Base-by-base conservation (phyloP, 805 yeast genomes). In the Lipomyces orientalis region DNA sequence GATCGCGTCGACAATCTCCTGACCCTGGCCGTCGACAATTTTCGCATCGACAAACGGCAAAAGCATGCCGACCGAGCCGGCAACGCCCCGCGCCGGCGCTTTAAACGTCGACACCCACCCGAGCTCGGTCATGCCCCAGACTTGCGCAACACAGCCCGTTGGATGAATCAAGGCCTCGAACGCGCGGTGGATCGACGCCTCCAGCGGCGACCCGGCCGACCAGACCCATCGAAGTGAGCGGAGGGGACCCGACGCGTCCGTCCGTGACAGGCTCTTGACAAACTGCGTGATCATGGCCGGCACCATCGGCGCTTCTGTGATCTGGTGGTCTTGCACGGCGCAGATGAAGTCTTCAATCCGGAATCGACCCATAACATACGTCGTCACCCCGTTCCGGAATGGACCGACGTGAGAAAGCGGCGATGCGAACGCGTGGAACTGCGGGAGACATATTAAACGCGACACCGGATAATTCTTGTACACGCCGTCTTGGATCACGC, bases 371-470 rank as follows among this genome's bases (percentile, higher is more conserved):
- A 39, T 39, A 16, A 39, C n/a, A 16, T 39, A 39, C 49, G 49
- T 39, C n/a, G 49, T 39, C 49, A 39, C 49, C 12, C 49, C 3
- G n/a, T 39, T 39, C 2, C 49, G 12, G 49, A 39, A 39, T 39
- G 49, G 49, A 16, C 49, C 49, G n/a, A 39, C 49, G n/a, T 39
- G 49, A 39, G 49, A 12, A 16, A 39, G 49, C 12, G 49, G 49
- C 16, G 49, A 39, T 39, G 49, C 49, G n/a, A 39, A 39, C n/a
- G 49, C 49, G 49, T 39, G 49, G 49, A 39, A 39, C 49, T 39
- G 49, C n/a, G 49, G 49, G n/a, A 39, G 49, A 3, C 49, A 39
- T 39, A 39, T 39, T 16, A 39, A 39, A 16, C 49, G 49, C 3
- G 49, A 39, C 49, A 39, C 12, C n/a, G 49, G 49, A 39, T 39